Base-by-base conservation (phyloP, 192 early-diverging fungal species). In the Gryganskiella cystojenkinii region DNA sequence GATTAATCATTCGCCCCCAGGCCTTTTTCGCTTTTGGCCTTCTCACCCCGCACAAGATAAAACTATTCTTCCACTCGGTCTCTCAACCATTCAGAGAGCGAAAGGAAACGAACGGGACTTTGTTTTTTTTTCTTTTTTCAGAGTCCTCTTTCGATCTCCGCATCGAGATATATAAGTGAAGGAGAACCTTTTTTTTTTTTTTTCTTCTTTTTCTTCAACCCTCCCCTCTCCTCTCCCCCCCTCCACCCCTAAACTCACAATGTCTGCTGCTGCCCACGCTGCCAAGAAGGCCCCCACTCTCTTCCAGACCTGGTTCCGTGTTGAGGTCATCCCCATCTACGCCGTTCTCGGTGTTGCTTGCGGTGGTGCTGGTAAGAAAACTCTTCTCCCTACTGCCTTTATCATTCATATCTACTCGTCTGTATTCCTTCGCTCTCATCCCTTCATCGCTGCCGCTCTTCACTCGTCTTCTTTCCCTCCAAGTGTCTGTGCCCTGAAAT, bases 291-390 rank as follows among this genome's bases (percentile, higher is more conserved):
- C 65, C 14, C 64, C 64, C 46, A 47, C 60, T 31, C 45, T 86
- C 58, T 81, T 81, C 80, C 64, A 62, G 64, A 85, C 83, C 80
- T 88, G 87, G 87, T 88, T 81, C 80, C 73, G 80, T 64, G 59
- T 74, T 55, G 87, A 88, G 78, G 83, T 86, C 70, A 70, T 88
- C 67, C 87, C 87, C 53, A 88, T 88, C 79, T 88, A 88, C 55
- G 71, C 66, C 54, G 81, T 82, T 28, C 71, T 82, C 68, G 85
- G 85, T 71, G 76, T 83, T 63, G 81, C 85, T 65, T 67, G 70
- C 44, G 67, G 61, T 61, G 68, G 68, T 66, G 67, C 67, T 30
- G 67, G 67, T 66, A 76, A 67, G 65, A 31, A 31, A 47, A 14
- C 43, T 22, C 54, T 49, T 27, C 19, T 22, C 46, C 40, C 3